Conservation (phyloP, 768 basidiomycete genomes). For the Tricholoma hemisulphureum region DNA sequence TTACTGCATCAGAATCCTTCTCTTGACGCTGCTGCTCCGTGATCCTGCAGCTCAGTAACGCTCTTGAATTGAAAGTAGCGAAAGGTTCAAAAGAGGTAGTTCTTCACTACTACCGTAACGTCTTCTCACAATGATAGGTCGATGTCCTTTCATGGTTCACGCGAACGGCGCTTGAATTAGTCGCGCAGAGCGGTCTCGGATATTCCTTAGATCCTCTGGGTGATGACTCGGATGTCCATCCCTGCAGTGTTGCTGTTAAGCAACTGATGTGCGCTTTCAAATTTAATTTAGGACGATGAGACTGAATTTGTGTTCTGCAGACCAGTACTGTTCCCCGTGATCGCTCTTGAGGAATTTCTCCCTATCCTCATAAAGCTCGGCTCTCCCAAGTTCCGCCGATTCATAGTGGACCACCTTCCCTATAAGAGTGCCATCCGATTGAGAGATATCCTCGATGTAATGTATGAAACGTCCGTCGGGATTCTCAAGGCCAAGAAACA, state of each 20-base stretch:
- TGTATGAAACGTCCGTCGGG: slow-evolving; percentile 29
- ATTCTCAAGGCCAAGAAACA: slow-evolving; percentile 38
- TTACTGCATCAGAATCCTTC: background rate
- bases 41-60: background rate
- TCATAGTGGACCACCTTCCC: slow-evolving; percentile 29
- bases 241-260: slow-evolving; percentile 27
- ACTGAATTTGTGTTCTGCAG: background rate
- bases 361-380: slow-evolving; percentile 31
- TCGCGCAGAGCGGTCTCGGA: slow-evolving; percentile 31
- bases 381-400: slow-evolving; percentile 31
- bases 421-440: slow-evolving; percentile 24
- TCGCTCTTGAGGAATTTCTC: slow-evolving; percentile 16
- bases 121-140: slow-evolving; percentile 13
- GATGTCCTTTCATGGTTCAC: slow-evolving; percentile 29
- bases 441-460: slow-evolving; percentile 31
- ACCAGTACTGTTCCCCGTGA: slow-evolving; percentile 2
- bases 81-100: slow-evolving; percentile 14
- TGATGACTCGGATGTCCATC: slow-evolving; percentile 24
- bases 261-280: slow-evolving; percentile 19
- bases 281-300: background rate
- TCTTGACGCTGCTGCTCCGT: background rate
- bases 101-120: background rate
- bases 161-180: slow-evolving; percentile 28
- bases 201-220: slow-evolving; percentile 29
- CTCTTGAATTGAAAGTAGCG: slow-evolving; percentile 6